phyloP scores from a whole-genome alignment of 306 rosid species.

The Sicyos edulis region DNA sequence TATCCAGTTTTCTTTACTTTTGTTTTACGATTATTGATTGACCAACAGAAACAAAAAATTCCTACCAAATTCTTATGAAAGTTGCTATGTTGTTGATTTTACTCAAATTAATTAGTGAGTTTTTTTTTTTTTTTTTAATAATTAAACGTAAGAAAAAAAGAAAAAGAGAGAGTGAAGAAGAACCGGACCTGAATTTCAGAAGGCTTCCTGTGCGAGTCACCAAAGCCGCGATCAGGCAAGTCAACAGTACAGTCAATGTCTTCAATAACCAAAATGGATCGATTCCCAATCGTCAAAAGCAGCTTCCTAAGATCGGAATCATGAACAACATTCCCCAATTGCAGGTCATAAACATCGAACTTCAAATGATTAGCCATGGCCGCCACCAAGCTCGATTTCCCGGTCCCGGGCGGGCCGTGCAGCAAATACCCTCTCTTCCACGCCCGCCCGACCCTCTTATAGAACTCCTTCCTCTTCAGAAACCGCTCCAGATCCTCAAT shows the following conservation, averaged over 20 bases:
- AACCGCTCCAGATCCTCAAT: constrained; percentile 63
- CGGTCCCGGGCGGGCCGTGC: constrained; percentile 89
- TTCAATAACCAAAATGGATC: constrained; percentile 81
- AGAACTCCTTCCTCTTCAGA: constrained; percentile 63
- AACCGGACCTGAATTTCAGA: constrained; percentile 38
- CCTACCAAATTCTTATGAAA: no score
- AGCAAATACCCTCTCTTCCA: constrained; percentile 89
- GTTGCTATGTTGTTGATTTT: no score
- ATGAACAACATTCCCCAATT: constrained; percentile 47
- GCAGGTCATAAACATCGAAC: constrained; percentile 78
- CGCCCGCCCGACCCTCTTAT: constrained; percentile 75
- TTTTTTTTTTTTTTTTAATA: no score
- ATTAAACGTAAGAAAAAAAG: neutral
- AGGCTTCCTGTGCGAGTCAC: constrained; percentile 35
- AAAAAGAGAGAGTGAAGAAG: neutral
- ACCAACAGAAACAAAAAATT: no score
- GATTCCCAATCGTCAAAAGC: constrained; percentile 58
- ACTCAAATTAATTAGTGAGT: neutral
- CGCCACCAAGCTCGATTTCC: constrained; percentile 84
- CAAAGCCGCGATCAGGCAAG: constrained; percentile 50
- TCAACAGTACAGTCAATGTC: constrained; percentile 84
- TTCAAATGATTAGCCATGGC: constrained; percentile 86
- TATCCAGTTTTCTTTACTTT: no score
- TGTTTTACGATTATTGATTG: no score
- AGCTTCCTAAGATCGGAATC: constrained; percentile 71